Evolutionary conservation across 495 filamentous ascomycete species (phyloP), one percentile per base, ranked within the genome.

Genomic region (Xanthoparmelia taractica): DNA sequence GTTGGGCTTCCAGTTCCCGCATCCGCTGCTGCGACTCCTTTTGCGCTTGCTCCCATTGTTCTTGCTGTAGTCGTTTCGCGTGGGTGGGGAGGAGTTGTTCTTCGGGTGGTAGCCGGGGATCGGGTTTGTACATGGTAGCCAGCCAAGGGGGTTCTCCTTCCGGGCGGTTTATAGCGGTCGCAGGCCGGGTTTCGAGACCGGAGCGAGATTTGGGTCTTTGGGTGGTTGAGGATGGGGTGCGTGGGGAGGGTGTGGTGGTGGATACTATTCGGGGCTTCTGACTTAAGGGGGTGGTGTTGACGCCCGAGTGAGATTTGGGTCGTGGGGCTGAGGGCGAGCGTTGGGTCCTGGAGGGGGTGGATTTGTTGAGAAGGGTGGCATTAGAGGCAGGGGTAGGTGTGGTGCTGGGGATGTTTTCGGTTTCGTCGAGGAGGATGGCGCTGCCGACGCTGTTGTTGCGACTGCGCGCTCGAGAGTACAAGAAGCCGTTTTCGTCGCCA

Each of bases 101-200:
- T 62, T 98, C 94, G 17, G 91, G 94, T 45, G 94, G 94, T 18
- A 98, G 81, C 45, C 91, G 86, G 43, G 94, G 94, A 72, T 98
- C 94, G 4, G 94, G 95, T 69, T 94, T 95, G 73, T 96, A 98
- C 78, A 95, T 94, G 0, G 87, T 87, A 23, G 92, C 85, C 74
- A 97, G 83, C 94, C 95, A 97, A 43, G 95, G 95, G 11, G 94
- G 88, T 58, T 97, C 93, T 20, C 94, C 95, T 76, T 97, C 95
- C 17, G 92, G 93, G 40, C 87, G 84, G 67, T 90, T 90, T 78
- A 85, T 61, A 70, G 77, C 71, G 73, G 83, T 79, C 72, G 80
- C 72, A 75, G 79, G 80, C 74, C 79, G 79, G 70, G 70, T 74
- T 76, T 83, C 79, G 76, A 78, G 72, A 74, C 78, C 79, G 76